Conservation (phyloP, 1,139 yeast species). For the Pichia sp. region DNA sequence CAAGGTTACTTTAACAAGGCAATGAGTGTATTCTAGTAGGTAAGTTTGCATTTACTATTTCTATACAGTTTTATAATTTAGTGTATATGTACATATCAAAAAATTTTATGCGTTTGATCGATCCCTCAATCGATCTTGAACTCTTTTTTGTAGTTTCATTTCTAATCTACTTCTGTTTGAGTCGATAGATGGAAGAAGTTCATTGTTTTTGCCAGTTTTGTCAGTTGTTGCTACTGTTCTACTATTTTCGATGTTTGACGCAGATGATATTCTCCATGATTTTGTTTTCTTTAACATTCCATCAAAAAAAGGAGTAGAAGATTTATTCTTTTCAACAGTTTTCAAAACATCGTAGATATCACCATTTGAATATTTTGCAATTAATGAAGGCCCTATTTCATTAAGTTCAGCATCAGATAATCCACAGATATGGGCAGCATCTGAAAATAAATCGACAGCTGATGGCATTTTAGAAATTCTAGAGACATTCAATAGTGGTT, state of each 20-base stretch:
- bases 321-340: not conserved
- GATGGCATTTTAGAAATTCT: slow-evolving; percentile 11
- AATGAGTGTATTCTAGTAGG: not conserved
- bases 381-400: slow-evolving; percentile 12
- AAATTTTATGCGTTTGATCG: slow-evolving; percentile 1
- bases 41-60: not conserved
- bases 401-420: slow-evolving; percentile 11
- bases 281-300: slow-evolving; percentile 14
- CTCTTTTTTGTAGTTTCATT: slow-evolving; percentile 25
- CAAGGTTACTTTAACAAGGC: slow-evolving; percentile 25
- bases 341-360: slow-evolving; percentile 9
- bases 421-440: slow-evolving; percentile 14
- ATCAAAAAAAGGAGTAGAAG: slow-evolving; percentile 15
- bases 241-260: not conserved
- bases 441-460: slow-evolving; percentile 10
- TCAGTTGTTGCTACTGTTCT: not conserved
- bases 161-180: slow-evolving; percentile 29
- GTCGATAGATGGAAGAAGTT: slow-evolving; percentile 13
- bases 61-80: not conserved
- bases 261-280: slow-evolving; percentile 9
- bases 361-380: slow-evolving; percentile 12
- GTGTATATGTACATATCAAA: not conserved
- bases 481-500: not conserved
- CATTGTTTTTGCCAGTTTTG: not conserved
- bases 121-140: slow-evolving; percentile 24